Conservation (phyloP, 345 rosid genomes). For the Eutrema japonicum region DNA sequence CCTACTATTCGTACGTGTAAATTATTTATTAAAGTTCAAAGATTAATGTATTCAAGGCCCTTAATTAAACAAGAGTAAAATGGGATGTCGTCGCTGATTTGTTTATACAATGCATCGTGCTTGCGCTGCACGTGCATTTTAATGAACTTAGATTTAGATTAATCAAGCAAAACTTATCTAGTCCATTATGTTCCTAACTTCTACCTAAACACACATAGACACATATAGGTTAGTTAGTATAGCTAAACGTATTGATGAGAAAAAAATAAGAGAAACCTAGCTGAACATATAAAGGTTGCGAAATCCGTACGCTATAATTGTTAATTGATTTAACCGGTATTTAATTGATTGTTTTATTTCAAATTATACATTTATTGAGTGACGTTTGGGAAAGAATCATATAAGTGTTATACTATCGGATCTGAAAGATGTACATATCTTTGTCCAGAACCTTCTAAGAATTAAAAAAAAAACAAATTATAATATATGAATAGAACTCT, state of each 20-base stretch:
- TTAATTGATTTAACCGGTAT: slow-evolving; percentile 5
- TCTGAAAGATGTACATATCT: no score
- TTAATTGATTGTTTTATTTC: neutral
- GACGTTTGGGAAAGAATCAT: no score
- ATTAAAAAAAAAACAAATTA: neutral
- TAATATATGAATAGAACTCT: neutral
- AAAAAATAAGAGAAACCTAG: slow-evolving; percentile 1
- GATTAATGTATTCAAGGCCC: neutral
- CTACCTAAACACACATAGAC: slow-evolving; percentile 31
- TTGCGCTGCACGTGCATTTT: slow-evolving; percentile 27
- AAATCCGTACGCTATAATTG: neutral
- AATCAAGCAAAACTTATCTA: slow-evolving; percentile 1
- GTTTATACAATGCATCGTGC: slow-evolving; percentile 17
- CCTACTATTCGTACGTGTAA: slow-evolving; percentile 19
- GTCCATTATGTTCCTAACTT: slow-evolving; percentile 16
- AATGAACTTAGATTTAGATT: slow-evolving; percentile 10
- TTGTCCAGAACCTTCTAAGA: no score
- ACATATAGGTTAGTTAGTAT: neutral
- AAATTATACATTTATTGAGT: neutral
- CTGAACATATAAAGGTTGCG: slow-evolving; percentile 2
- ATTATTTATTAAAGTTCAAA: neutral
- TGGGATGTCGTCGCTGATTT: slow-evolving; percentile 16
- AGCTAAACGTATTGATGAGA: neutral
- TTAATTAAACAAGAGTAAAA: neutral
- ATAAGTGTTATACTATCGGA: no score